Evolutionary conservation across 2,329 filamentous ascomycete species (phyloP).

Genomic region (Aspergillus bombycis): DNA sequence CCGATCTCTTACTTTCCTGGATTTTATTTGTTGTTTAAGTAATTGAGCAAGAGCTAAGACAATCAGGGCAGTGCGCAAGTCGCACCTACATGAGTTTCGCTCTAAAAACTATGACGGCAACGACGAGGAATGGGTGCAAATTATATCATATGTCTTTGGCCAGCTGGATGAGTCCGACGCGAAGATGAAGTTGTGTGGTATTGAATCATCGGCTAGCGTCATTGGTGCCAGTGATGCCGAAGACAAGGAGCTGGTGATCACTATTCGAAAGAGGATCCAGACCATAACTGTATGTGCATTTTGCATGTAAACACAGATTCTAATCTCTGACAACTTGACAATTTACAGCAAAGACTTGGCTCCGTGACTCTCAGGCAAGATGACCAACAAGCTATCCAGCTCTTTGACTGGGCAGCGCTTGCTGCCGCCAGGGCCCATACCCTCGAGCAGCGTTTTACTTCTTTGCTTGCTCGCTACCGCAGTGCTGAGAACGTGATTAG

Average conservation of each 20-base stretch:
- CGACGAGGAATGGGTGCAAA: constrained; percentile 46
- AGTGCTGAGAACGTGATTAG: constrained; percentile 55
- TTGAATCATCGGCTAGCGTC: constrained; percentile 39
- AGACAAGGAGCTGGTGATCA: constrained; percentile 42
- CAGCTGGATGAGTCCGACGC: constrained; percentile 25
- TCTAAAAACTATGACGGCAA: constrained; percentile 48
- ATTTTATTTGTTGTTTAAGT: neutral
- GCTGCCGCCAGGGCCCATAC: constrained; percentile 49
- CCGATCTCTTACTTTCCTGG: neutral
- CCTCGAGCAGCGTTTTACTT: constrained; percentile 47
- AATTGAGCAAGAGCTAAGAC: constrained; percentile 17
- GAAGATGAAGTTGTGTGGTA: constrained; percentile 24
- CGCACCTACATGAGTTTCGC: constrained; percentile 40
- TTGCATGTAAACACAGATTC: neutral
- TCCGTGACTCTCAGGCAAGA: constrained; percentile 55
- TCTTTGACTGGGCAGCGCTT: constrained; percentile 60
- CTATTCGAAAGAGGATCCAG: constrained; percentile 47
- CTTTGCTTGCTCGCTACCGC: constrained; percentile 44
- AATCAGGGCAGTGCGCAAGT: constrained; percentile 38
- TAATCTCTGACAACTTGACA: constrained; percentile 19
- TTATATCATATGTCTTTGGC: constrained; percentile 40
- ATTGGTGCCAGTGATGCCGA: constrained; percentile 25
- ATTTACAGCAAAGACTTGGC: constrained; percentile 55
- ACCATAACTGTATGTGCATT: constrained; percentile 51
- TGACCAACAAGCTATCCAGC: constrained; percentile 58